Base-by-base conservation (phyloP, 345 rosid species). In the Camelina laxa region DNA sequence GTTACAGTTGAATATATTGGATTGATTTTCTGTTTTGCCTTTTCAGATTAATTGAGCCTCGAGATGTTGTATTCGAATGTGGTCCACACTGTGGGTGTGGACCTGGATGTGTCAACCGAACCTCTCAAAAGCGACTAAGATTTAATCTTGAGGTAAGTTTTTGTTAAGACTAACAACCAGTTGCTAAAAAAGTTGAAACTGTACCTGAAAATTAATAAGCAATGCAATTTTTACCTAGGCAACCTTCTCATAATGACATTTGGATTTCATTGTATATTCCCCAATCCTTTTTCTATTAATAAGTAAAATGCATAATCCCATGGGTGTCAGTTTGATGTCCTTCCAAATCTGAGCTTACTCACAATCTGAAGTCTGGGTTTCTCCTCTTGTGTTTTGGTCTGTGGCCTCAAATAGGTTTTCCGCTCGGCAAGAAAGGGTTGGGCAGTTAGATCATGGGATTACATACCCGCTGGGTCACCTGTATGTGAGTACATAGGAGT, bases 391-490 rank as follows among this genome's bases (percentile, higher is more conserved):
- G 39, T 68, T 36, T 35, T 60, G 51, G 54, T 53, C 49, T 78
- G 72, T 73, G 67, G 44, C n/a, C 36, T 50, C 56, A 61, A 70
- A 80, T 79, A 95, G 99, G 96, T 95, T 55, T 92, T 82, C 76
- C 89, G 94, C 31, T 86, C 97, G 44, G 86, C 92, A 24, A 87
- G 84, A 65, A 95, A 95, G 72, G 99, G 98, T 4, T 95, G 99
- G 98, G 98, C 93, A 49, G 98, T 92, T 51, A 84, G 97, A 81
- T 90, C 98, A 9, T 90, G 98, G 98, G 97, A 92, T 51, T 95
- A 85, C 76, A 89, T 95, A 70, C 96, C 94, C 39, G 79, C 99
- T 59, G 99, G 98, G 10, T 87, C 97, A 19, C 97, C 98, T 4
- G 91, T 92, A 4, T 95, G 98, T 57, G 98, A 95, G 80, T 95